Percentiles rank a stretch among this genome's conserved stretches.
phyloP scores from a whole-genome alignment of 192 early-diverging fungal species.

The Entomortierella beljakovae region DNA sequence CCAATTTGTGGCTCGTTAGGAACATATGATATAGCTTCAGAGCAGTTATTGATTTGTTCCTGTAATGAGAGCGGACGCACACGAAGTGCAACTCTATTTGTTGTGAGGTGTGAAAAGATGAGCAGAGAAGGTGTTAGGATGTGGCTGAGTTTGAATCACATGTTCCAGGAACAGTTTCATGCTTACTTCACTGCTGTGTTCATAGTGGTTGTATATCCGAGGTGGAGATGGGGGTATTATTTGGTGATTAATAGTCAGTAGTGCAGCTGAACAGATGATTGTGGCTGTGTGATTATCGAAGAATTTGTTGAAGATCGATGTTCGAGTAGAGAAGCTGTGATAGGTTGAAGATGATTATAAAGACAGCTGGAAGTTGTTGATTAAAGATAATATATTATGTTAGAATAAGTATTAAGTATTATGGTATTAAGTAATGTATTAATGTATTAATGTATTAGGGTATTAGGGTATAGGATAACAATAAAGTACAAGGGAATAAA shows the following conservation, averaged over 20 bases:
- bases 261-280: background rate
- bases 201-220: constrained; percentile 25
- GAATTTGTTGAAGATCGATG: too few species aligned
- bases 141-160: background rate
- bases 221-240: background rate
- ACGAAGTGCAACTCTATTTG: constrained; percentile 77
- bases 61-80: constrained; percentile 82
- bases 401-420: background rate
- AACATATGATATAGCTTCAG: constrained; percentile 68
- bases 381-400: too few species aligned
- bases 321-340: too few species aligned
- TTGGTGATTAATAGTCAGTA: background rate
- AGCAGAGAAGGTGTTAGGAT: background rate
- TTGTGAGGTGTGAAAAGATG: background rate
- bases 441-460: background rate
- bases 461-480: background rate
- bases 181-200: constrained; percentile 52
- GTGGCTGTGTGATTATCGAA: too few species aligned
- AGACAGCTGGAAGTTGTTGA: too few species aligned
- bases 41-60: constrained; percentile 73
- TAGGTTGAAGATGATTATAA: too few species aligned
- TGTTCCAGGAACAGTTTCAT: background rate
- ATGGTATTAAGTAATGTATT: background rate
- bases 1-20: constrained; percentile 73
- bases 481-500: background rate